A percentile compares a stretch with the other conserved stretches of the same genome.
Evolutionary conservation across 2,329 filamentous ascomycete species (phyloP).

Genomic region (Scedosporium dehoogii): DNA sequence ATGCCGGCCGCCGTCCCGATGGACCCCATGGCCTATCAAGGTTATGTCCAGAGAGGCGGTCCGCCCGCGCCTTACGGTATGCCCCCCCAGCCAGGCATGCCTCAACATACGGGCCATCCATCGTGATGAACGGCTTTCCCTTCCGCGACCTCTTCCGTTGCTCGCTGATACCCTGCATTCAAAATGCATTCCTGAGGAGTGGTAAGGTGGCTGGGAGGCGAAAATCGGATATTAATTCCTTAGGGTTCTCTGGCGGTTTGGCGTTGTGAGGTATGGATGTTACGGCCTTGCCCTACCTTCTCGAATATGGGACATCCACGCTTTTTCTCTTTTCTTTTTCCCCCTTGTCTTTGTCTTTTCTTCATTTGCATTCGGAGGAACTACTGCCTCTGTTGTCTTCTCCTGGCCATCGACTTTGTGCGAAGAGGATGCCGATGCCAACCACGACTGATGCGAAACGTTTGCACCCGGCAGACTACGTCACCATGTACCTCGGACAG

Average conservation of each 20-base stretch:
- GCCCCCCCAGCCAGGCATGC: constrained; percentile 68
- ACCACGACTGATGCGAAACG: too few relatives aligned
- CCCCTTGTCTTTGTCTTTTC: background rate
- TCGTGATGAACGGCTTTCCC: constrained; percentile 38
- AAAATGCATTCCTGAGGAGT: constrained; percentile 37
- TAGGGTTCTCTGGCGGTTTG: constrained; percentile 30
- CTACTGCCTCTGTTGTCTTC: background rate
- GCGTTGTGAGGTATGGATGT: constrained; percentile 31
- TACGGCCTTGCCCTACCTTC: background rate
- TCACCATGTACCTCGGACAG: too few relatives aligned
- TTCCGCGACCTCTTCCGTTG: constrained; percentile 21
- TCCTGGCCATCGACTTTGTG: background rate
- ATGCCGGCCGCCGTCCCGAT: constrained; percentile 55
- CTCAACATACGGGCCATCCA: constrained; percentile 73
- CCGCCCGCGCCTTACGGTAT: constrained; percentile 62
- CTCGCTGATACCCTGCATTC: constrained; percentile 50
- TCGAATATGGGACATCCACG: constrained; percentile 5
- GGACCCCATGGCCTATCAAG: constrained; percentile 72
- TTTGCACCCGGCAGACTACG: too few relatives aligned
- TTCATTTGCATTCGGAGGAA: background rate
- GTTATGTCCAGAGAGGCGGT: constrained; percentile 68
- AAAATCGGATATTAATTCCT: constrained; percentile 23
- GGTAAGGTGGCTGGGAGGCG: constrained; percentile 13
- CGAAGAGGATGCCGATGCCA: too few relatives aligned
- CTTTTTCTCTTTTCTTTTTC: constrained; percentile 8